Base-by-base conservation (phyloP, 148 eudicot genomes). In the Camellia granthamiana region DNA sequence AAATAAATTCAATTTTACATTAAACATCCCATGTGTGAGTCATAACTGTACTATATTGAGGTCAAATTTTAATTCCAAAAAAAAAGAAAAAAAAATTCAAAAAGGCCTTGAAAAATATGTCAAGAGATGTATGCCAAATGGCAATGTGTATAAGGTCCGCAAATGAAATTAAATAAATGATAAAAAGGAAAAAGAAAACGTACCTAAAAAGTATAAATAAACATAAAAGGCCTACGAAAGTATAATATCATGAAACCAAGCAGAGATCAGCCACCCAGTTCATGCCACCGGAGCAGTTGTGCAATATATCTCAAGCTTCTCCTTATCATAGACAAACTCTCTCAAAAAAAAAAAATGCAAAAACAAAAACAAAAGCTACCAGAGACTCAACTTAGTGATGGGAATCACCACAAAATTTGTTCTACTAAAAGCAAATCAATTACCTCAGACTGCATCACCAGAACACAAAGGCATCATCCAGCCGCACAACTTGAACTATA, bases 401-500 rank as follows among this genome's bases (percentile, higher is more conserved):
- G 38, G 47, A 76, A 61, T 62, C 78, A 75, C 52, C 52, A 42
- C 78, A 75, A 75, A 75, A 75, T 43, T 75, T 75, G 52, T 60
- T 42, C 78, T 42, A 74, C 47, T 38, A 54, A 58, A 16, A 41
- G 51, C 63, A 75, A 60, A 60, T 13, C 55, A 42, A 75, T 43
- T 16, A 41, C 78, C 51, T 42, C 38, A 41, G 47, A 76, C 23
- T 7, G 18, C 49, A 19, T n/a, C 52, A 30, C 23, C 52, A 43
- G 46, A 18, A 75, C 10, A 43, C 15, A 46, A 46, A 76, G 62
- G 44, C 16, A 62, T 62, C 41, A 16, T 62, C 78, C 54, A n/a
- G 66, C 69, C 55, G 38, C 69, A 46, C 69, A 13, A 63, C 78
- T 30, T 60, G 49, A 58, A 75, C 69, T 6, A 62, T 19, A 23